Conservation (phyloP, 768 basidiomycete species). For the Bullera alba region DNA sequence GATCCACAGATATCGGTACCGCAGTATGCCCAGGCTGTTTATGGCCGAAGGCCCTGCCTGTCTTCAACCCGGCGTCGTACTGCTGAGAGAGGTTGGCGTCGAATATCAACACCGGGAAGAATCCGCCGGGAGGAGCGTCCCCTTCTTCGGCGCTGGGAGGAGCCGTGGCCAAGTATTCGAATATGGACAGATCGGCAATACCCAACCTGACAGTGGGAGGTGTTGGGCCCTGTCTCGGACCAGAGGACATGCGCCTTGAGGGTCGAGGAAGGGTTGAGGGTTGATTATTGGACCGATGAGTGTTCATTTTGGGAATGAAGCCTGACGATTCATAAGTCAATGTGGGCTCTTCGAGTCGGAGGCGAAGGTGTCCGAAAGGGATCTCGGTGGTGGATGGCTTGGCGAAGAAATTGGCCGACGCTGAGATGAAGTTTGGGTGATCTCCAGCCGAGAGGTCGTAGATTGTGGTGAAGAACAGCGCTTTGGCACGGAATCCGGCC, state of each 20-base stretch:
- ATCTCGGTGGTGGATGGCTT: conserved; percentile 24
- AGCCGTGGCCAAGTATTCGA: conserved; percentile 33
- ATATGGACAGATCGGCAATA: conserved; percentile 29
- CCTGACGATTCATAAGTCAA: conserved; percentile 7
- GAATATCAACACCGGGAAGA: conserved; percentile 61
- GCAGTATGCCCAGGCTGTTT: too few species aligned
- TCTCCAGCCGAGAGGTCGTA: conserved; percentile 19
- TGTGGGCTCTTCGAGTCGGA: conserved; percentile 23
- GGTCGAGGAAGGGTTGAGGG: conserved; percentile 8
- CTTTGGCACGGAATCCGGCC: conserved; percentile 16
- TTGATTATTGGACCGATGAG: background rate
- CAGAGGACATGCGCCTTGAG: conserved; percentile 3
- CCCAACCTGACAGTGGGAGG: conserved; percentile 6
- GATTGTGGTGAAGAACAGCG: conserved; percentile 12
- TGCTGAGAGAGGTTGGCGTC: conserved; percentile 62
- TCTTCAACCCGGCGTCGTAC: conserved; percentile 46
- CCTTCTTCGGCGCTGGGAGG: background rate
- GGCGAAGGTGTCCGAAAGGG: conserved; percentile 30
- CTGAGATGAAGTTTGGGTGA: background rate
- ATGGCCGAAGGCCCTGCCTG: background rate
- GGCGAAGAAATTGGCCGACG: conserved; percentile 20
- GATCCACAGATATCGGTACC: too few species aligned
- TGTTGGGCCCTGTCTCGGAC: conserved; percentile 5
- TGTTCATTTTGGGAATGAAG: background rate
- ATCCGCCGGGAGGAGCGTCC: conserved; percentile 29